Conservation (phyloP, 2,329 filamentous ascomycete genomes). For the Xylaria sp. region DNA sequence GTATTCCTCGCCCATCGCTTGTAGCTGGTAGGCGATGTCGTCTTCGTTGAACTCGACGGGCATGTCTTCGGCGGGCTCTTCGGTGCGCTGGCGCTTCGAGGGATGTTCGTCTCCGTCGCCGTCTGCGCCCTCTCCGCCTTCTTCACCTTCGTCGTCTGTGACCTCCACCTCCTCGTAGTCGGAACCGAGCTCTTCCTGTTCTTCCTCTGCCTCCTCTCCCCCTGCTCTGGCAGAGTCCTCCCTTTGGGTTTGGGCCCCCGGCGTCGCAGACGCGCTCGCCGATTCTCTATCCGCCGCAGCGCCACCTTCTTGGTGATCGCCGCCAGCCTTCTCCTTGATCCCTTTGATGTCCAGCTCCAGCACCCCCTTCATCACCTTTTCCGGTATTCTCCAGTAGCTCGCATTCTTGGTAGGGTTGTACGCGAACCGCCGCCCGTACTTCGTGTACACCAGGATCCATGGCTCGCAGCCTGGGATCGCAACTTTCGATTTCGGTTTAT, state of each 20-base stretch:
- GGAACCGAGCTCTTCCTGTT: constrained; percentile 60
- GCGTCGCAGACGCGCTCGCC: not conserved
- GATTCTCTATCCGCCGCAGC: constrained; percentile 15
- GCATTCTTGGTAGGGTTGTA: constrained; percentile 84
- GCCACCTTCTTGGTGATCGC: constrained; percentile 23
- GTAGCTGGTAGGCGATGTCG: constrained; percentile 90
- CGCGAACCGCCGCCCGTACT: constrained; percentile 84
- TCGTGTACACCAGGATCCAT: constrained; percentile 94
- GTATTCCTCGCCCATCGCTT: constrained; percentile 86
- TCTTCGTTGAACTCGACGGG: constrained; percentile 87
- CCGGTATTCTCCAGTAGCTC: constrained; percentile 94
- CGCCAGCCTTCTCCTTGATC: constrained; percentile 59
- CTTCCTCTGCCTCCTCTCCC: constrained; percentile 52
- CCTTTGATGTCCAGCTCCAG: constrained; percentile 72
- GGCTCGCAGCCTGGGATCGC: constrained; percentile 79
- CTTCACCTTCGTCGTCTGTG: constrained; percentile 56
- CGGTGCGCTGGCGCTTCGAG: constrained; percentile 53
- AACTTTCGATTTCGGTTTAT: constrained; percentile 80
- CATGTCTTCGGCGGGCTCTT: constrained; percentile 44
- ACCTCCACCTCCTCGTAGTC: constrained; percentile 82
- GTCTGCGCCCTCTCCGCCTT: constrained; percentile 53
- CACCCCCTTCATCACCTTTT: constrained; percentile 80
- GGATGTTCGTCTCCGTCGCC: constrained; percentile 52
- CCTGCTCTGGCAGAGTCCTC: constrained; percentile 38
- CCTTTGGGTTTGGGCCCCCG: not conserved